Evolutionary conservation across 371 early-diverging fungal genomes (phyloP).

Genomic region (Zychaea mexicana): DNA sequence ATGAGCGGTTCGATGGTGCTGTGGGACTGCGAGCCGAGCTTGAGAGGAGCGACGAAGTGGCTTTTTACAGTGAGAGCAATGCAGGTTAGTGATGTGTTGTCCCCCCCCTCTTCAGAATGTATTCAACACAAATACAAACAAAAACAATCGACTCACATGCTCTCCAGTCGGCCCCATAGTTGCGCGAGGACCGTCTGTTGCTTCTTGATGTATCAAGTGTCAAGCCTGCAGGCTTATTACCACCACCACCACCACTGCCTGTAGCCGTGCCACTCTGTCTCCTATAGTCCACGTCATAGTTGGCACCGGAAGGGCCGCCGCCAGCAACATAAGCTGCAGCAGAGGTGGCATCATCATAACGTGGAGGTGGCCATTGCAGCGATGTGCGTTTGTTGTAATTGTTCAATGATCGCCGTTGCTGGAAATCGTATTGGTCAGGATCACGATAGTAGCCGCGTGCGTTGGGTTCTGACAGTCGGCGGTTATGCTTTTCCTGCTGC

Average conservation of each 20-base stretch:
- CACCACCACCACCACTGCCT: not conserved
- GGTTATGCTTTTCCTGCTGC: conserved; percentile 26
- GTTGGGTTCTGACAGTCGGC: conserved; percentile 47
- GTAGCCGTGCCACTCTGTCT: not conserved
- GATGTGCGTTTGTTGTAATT: conserved; percentile 18
- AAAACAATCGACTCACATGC: conserved; percentile 18
- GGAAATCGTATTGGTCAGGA: conserved; percentile 9
- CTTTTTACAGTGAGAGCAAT: not conserved
- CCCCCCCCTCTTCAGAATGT: no score
- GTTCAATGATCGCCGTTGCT: conserved; percentile 16
- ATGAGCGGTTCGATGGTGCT: conserved; percentile 17
- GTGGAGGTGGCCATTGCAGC: conserved; percentile 16
- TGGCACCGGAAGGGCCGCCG: no score
- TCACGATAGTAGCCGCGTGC: conserved; percentile 24
- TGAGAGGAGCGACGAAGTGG: conserved; percentile 6
- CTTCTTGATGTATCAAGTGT: conserved; percentile 9
- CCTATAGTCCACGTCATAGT: conserved; percentile 8
- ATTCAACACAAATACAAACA: not conserved
- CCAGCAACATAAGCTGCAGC: not conserved
- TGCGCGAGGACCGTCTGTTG: conserved; percentile 18
- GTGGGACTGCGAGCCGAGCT: conserved; percentile 11
- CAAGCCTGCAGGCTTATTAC: conserved; percentile 4
- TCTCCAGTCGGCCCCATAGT: conserved; percentile 27
- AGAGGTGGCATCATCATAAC: not conserved
- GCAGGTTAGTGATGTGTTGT: not conserved